Evolutionary conservation across 345 rosid species (phyloP).

Genomic region (Eucalyptus rudis): DNA sequence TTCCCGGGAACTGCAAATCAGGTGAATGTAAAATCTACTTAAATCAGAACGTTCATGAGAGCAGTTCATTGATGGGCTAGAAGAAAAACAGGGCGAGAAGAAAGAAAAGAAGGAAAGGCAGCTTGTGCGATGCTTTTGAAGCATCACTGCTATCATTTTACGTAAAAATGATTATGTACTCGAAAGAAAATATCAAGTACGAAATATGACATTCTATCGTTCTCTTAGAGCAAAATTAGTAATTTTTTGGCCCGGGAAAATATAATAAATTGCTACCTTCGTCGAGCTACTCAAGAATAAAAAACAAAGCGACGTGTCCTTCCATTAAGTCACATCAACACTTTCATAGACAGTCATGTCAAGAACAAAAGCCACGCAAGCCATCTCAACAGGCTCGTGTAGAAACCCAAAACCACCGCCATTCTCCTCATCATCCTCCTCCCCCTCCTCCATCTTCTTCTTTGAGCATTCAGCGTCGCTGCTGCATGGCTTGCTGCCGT

Average conservation of each 20-base stretch:
- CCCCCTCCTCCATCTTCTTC: neutral
- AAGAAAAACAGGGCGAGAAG: neutral
- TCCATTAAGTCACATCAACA: neutral
- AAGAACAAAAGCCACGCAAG: neutral
- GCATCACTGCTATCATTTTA: neutral
- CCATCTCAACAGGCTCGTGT: neutral
- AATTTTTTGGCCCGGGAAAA: neutral
- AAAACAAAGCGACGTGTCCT: neutral
- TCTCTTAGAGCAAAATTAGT: neutral
- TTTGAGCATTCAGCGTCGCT: neutral
- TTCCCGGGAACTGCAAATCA: neutral
- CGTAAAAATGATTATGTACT: neutral
- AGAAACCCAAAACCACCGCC: neutral
- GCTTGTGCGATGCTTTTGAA: neutral
- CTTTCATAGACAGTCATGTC: neutral
- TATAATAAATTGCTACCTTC: neutral
- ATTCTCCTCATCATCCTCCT: neutral
- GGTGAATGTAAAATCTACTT: neutral
- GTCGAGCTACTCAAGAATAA: neutral
- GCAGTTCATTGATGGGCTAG: neutral
- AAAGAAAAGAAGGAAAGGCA: neutral
- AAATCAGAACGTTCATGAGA: neutral
- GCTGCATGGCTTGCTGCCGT: neutral
- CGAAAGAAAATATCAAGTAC: neutral
- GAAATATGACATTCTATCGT: neutral